phyloP scores from a whole-genome alignment of 1,139 yeast species.

The Keqinozyma sinolaborantium region DNA sequence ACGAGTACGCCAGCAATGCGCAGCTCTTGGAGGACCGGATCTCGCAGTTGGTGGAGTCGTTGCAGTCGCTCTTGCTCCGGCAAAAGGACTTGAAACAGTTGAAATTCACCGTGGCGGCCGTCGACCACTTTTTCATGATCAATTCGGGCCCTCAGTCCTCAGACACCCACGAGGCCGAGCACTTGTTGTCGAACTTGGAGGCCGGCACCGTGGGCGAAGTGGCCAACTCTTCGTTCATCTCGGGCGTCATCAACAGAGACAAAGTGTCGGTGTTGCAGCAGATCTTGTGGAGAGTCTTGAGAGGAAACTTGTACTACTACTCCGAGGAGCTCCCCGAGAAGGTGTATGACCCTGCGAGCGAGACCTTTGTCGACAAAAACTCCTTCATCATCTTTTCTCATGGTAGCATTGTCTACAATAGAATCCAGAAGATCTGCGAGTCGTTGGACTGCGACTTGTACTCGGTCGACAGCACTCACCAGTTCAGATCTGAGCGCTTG shows the following conservation, averaged over 20 bases:
- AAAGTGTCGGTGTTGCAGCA: constrained; percentile 74
- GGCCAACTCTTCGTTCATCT: constrained; percentile 45
- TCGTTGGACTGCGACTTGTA: constrained; percentile 45
- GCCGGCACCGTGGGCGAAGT: constrained; percentile 16
- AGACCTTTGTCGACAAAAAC: constrained; percentile 30
- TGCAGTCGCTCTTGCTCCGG: constrained; percentile 29
- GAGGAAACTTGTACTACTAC: constrained; percentile 83
- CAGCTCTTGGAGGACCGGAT: constrained; percentile 46
- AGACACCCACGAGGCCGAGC: constrained; percentile 18
- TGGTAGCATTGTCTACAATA: constrained; percentile 37
- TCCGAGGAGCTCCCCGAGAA: constrained; percentile 61
- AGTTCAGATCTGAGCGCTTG: constrained; percentile 45
- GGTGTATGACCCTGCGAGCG: constrained; percentile 34
- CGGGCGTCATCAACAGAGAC: constrained; percentile 79
- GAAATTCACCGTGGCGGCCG: constrained; percentile 49
- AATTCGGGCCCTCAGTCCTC: constrained; percentile 23
- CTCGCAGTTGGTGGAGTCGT: constrained; percentile 36
- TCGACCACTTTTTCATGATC: constrained; percentile 58
- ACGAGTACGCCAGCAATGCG: constrained; percentile 68
- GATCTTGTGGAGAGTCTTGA: constrained; percentile 86
- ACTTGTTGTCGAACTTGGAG: constrained; percentile 24
- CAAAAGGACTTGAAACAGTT: constrained; percentile 37
- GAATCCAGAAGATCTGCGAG: constrained; percentile 43
- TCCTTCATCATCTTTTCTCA: constrained; percentile 45
- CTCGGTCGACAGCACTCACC: constrained; percentile 27